phyloP scores from a whole-genome alignment of 345 rosid genomes.

The Bruguiera parviflora region DNA sequence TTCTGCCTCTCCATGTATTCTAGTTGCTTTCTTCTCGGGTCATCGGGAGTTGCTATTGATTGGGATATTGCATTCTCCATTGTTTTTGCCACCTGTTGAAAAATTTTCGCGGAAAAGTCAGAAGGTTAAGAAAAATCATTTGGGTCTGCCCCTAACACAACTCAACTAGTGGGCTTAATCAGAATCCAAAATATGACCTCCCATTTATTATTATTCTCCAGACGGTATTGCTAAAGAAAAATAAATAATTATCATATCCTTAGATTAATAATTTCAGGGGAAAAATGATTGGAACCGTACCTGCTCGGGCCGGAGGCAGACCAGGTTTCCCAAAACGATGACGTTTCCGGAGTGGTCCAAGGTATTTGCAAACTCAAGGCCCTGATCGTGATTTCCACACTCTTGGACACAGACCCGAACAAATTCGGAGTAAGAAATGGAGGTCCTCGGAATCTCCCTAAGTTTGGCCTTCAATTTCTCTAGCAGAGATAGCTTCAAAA shows the following conservation, averaged over 20 bases:
- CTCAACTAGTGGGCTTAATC: too few species aligned
- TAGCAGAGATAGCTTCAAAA: slow-evolving; percentile 49
- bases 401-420: slow-evolving; percentile 45
- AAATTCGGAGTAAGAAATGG: slow-evolving; percentile 50
- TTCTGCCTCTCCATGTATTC: slow-evolving; percentile 20
- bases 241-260: too few species aligned
- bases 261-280: too few species aligned
- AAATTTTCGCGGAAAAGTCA: neutral
- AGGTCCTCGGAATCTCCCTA: slow-evolving; percentile 40
- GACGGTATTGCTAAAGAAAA: too few species aligned
- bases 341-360: slow-evolving; percentile 68
- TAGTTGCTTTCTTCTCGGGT: slow-evolving; percentile 41
- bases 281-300: slow-evolving; percentile 20
- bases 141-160: too few species aligned
- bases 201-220: too few species aligned
- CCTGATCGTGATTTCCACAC: slow-evolving; percentile 52
- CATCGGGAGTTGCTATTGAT: slow-evolving; percentile 38
- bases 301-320: slow-evolving; percentile 76
- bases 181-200: too few species aligned
- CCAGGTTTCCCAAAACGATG: slow-evolving; percentile 65
- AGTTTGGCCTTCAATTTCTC: slow-evolving; percentile 62
- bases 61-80: slow-evolving; percentile 48
- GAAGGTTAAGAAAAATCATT: too few species aligned
- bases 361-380: slow-evolving; percentile 48
- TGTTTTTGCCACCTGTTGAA: slow-evolving; percentile 50